Evolutionary conservation across 805 yeast genomes (phyloP), one percentile per base, ranked within the genome.

Genomic region (Candida ortonii): DNA sequence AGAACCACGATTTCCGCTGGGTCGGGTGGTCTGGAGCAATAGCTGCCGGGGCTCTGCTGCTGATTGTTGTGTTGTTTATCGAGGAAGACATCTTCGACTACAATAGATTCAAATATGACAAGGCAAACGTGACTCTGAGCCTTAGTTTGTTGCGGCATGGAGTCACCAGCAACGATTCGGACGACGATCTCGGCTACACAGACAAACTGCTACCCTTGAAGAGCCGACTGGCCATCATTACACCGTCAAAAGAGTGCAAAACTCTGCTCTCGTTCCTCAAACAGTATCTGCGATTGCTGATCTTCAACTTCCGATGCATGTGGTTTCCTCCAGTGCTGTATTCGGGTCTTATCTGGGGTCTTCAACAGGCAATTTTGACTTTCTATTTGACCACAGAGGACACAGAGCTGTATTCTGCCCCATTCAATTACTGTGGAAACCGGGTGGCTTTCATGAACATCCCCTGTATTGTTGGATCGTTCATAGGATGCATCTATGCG

Each of bases 381-480:
- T 83, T 84, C 51, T 84, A 83, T 57, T 57, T 84, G 40, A 82
- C 89, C 2, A 74, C 84, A 3, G 80, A 81, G 52, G 88, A 82
- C 41, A 78, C 78, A 25, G 62, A 64, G 41, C 78, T 76, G 57
- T 74, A 73, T 31, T 76, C 67, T 33, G 66, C 69, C 0, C 90
- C 90, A 7, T 84, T 75, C 67, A 76, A 77, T 57, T 81, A 76
- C 50, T 64, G 77, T 11, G 71, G 71, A 40, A 64, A 70, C 2
- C 79, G 75, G 24, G 84, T 84, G n/a, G 89, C 86, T 0, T 53
- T 81, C 28, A 80, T 83, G 88, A 80, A 82, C 48, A 65, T 83
- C n/a, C 88, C 90, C 1, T 71, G 80, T 26, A 56, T 79, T 25
- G 68, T 78, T 21, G 86, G 86, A 16, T 78, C 84, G 1, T 58